Base-by-base conservation (phyloP, 176 grass and related monocot species). In the Urochloa ruziziensis region DNA sequence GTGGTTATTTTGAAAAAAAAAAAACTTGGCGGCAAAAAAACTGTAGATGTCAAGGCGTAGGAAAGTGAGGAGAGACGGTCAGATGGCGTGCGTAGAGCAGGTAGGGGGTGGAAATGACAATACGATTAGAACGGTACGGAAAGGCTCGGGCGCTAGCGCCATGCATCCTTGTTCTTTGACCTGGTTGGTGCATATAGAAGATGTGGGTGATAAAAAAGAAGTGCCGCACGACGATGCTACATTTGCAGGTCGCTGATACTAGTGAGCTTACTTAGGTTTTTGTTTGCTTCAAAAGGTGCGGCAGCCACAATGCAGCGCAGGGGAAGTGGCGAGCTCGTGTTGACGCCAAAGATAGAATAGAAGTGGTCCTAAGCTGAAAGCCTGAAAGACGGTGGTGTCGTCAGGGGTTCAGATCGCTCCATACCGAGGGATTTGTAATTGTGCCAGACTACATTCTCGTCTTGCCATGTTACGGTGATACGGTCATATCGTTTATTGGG, bases 131-230 rank as follows among this genome's bases (percentile, higher is more conserved):
- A 52, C 25, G 68, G 88, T 88, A 91, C 91, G 88, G 75, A 51
- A 88, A 67, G 66, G 82, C 44, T 59, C 44, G 23, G 19, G 68
- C 25, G 12, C 59, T 83, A 69, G 51, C 11, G 39, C n/a, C 42
- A 62, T 62, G 27, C 82, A 70, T 80, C 56, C 5, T 27, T 27
- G 79, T 62, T 59, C 52, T 89, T 88, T 88, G 91, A 91, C 88
- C 85, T 88, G 58, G 39, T 63, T 43, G 47, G 68, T 62, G 48
- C 59, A 57, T 6, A 51, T 15, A 12, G 46, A 10, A 43, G 40
- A 43, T 5, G 69, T 12, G 47, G 29, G 29, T 10, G 44, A 36
- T 23, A 18, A 17, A 52, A 49, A 40, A 80, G 35, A 35, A 37
- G 7, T 21, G 33, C 5, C 33, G 24, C 47, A 42, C 15, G 63